Evolutionary conservation across 2,329 filamentous ascomycete species (phyloP).

Genomic region (Trichophyton rubrum): DNA sequence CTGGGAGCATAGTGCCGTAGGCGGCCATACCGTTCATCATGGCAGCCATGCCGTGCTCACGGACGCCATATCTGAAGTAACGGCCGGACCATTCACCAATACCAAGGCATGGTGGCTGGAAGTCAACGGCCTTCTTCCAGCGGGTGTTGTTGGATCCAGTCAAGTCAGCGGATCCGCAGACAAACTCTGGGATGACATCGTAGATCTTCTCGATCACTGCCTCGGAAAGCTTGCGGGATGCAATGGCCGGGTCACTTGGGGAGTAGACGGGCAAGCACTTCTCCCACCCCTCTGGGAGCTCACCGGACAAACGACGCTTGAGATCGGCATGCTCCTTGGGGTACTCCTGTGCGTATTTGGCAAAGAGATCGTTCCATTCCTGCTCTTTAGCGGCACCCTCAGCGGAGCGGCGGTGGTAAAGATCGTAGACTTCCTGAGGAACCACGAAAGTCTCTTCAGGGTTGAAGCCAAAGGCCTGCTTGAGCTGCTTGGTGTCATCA

Average conservation of each 20-base stretch:
- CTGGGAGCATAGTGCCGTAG: constrained; percentile 90
- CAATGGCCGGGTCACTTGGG: constrained; percentile 67
- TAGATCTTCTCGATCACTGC: constrained; percentile 81
- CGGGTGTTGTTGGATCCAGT: constrained; percentile 97
- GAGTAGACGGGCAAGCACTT: constrained; percentile 87
- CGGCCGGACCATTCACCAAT: constrained; percentile 85
- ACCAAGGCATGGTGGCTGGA: constrained; percentile 77
- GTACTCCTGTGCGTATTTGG: constrained; percentile 72
- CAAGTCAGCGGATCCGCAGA: constrained; percentile 94
- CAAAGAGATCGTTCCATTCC: constrained; percentile 89
- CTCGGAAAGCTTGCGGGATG: constrained; percentile 94
- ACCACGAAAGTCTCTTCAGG: constrained; percentile 86
- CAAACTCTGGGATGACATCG: constrained; percentile 68
- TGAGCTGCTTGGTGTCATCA: constrained; percentile 86
- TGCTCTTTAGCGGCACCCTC: constrained; percentile 80
- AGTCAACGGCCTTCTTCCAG: constrained; percentile 94
- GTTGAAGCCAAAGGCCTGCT: constrained; percentile 92
- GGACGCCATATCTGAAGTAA: constrained; percentile 51
- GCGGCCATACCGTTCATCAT: constrained; percentile 67
- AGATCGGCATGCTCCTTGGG: constrained; percentile 71
- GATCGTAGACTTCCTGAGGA: constrained; percentile 85
- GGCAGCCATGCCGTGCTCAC: constrained; percentile 41
- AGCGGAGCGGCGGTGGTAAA: constrained; percentile 71
- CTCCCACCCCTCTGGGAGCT: constrained; percentile 93
- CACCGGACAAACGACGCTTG: constrained; percentile 61